Conservation (phyloP, 2,329 filamentous ascomycete genomes). For the Sporothrix curviconia region DNA sequence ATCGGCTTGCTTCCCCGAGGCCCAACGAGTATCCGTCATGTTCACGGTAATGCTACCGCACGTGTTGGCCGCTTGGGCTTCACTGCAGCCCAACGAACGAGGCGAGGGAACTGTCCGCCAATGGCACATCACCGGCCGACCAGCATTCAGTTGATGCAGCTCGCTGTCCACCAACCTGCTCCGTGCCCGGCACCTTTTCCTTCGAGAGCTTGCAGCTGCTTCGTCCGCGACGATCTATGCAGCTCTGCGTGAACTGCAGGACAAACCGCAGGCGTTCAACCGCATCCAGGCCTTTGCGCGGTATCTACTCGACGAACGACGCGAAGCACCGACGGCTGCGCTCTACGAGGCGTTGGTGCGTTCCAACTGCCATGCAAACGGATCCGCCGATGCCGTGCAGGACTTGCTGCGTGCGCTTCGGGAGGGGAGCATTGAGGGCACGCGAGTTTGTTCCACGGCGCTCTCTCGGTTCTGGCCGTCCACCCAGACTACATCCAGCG, state of each 20-base stretch:
- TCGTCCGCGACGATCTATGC: constrained; percentile 24
- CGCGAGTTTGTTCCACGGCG: constrained; percentile 63
- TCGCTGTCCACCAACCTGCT: constrained; percentile 10
- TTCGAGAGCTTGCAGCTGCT: constrained; percentile 10
- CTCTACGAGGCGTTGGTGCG: constrained; percentile 71
- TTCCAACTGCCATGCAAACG: constrained; percentile 60
- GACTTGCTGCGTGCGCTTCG: constrained; percentile 69
- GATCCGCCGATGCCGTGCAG: constrained; percentile 58
- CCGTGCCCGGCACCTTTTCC: constrained; percentile 14
- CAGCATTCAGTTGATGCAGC: constrained; percentile 4
- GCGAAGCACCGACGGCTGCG: constrained; percentile 47
- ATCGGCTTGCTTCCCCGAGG: background rate
- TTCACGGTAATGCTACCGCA: constrained; percentile 2
- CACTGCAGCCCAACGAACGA: background rate
- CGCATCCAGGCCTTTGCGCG: constrained; percentile 43
- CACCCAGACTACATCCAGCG: constrained; percentile 82
- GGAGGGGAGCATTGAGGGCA: constrained; percentile 51
- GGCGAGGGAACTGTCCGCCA: background rate
- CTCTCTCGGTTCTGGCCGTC: constrained; percentile 65
- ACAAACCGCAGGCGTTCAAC: constrained; percentile 31
- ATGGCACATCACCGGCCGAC: background rate
- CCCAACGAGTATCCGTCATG: background rate
- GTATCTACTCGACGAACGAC: constrained; percentile 51
- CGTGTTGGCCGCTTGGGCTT: constrained; percentile 14
- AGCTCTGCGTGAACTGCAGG: constrained; percentile 36